Evolutionary conservation across 129 eudicot genomes (phyloP), one percentile per base, ranked within the genome.

Genomic region (Ambrosia artemisiifolia): DNA sequence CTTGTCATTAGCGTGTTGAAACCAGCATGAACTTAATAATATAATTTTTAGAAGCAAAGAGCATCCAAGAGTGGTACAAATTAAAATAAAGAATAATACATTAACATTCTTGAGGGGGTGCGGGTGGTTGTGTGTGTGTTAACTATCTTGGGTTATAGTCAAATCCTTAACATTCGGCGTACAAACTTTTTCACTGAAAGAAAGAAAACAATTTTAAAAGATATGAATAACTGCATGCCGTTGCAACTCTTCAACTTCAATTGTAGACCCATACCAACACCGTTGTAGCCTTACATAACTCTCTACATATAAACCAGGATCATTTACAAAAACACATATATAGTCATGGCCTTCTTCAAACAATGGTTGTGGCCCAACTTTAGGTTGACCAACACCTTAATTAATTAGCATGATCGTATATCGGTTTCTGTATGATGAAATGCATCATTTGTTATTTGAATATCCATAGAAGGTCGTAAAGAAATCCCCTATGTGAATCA

Each of bases 171-270:
- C 61, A 19, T 54, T 7, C 40, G n/a, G 2, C 3, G 46, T 14
- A 35, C 46, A 63, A 63, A n/a, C 12, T 20, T n/a, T 61, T 32
- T 63, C 13, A 16, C 30, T 9, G 13, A 59, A 63, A 38, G 43
- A 38, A 38, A 38, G 7, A 63, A 9, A 20, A 19, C 7, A 24
- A 19, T 3, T 3, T 65, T 64, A 47, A 67, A 36, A 34, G 35
- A 38, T 34, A 28, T 5, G 36, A 42, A n/a, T 10, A 19, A 17
- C 16, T n/a, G n/a, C n/a, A n/a, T 42, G 38, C 30, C 28, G 10
- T 87, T 89, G 90, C 47, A 94, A 18, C 81, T 84, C 91, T 78
- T 87, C 97, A 40, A 87, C 87, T 72, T 94, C 80, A 67, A 90
- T 77, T 7, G 88, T 81, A 65, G 90, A 87, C 79, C 97, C 98